A percentile compares a stretch with the other conserved stretches of the same genome.
Conservation (phyloP, 2,329 filamentous ascomycete species). For the Diaporthe capsici region DNA sequence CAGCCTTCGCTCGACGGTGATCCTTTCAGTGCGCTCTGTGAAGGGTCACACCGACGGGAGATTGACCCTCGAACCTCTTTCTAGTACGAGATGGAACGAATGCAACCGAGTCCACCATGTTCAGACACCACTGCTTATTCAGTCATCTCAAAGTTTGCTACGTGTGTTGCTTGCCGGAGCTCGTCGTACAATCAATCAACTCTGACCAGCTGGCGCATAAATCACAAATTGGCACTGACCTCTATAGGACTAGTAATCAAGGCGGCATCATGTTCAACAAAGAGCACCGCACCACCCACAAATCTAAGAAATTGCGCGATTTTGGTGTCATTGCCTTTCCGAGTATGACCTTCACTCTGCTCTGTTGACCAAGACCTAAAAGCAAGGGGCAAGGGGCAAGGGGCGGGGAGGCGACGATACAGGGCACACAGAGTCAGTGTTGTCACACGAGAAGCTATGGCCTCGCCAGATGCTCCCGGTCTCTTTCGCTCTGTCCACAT, state of each 20-base stretch:
- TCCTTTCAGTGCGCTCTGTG: background rate
- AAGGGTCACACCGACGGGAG: background rate
- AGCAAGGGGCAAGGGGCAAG: too few relatives aligned
- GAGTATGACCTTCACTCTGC: background rate
- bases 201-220: background rate
- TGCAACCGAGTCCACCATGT: background rate
- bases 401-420: background rate
- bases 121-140: background rate
- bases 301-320: background rate
- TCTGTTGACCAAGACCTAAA: background rate
- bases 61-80: background rate
- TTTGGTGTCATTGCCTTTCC: background rate
- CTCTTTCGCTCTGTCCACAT: slow-evolving; percentile 27
- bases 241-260: background rate
- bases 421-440: slow-evolving; percentile 15
- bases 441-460: slow-evolving; percentile 36
- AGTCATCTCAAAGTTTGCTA: background rate
- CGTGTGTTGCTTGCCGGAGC: background rate
- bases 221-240: slow-evolving; percentile 1
- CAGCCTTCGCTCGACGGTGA: background rate
- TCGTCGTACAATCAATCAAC: background rate
- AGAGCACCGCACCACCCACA: background rate
- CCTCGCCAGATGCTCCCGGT: slow-evolving; percentile 36
- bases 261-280: background rate
- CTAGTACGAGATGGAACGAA: slow-evolving; percentile 12